phyloP scores from a whole-genome alignment of 805 yeast species.

The Kazachstania martiniae region DNA sequence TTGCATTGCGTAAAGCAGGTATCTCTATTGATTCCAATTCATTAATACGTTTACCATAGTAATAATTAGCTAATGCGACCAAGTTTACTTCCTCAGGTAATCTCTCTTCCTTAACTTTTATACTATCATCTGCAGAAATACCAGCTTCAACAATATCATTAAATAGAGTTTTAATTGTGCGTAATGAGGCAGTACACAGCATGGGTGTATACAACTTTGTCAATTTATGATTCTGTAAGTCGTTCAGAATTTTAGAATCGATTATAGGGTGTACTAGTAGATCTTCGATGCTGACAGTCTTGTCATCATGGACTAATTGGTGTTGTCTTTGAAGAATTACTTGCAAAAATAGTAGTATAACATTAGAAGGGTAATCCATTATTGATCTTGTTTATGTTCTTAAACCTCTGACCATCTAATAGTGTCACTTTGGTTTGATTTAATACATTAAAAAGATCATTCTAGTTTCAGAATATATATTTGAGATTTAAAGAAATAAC shows the following conservation, averaged over 20 bases:
- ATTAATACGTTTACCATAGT: conserved; percentile 15
- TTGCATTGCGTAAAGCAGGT: too few species aligned
- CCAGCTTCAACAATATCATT: conserved; percentile 15
- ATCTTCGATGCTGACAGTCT: conserved; percentile 8
- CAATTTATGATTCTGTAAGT: conserved; percentile 17
- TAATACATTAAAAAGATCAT: too few species aligned
- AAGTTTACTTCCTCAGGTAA: conserved; percentile 10
- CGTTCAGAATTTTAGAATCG: conserved; percentile 12
- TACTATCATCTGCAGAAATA: conserved; percentile 2
- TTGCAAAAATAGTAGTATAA: conserved; percentile 21
- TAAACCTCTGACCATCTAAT: not conserved
- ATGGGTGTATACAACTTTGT: conserved; percentile 19
- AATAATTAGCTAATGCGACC: conserved; percentile 20
- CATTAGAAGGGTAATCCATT: conserved; percentile 13
- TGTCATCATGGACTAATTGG: conserved; percentile 12
- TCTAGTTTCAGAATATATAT: too few species aligned
- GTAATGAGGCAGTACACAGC: conserved; percentile 9
- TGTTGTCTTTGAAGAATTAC: conserved; percentile 22
- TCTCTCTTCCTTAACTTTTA: not conserved
- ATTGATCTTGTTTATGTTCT: not conserved
- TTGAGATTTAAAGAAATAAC: too few species aligned
- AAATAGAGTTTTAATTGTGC: conserved; percentile 15
- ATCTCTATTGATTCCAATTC: too few species aligned
- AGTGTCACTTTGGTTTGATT: too few species aligned
- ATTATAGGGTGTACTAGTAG: conserved; percentile 19